These are phyloP conservation scores for Bretschneidera sinensis DNA, from an alignment of 345 rosid genomes.

Conservation along the genomic window DNA sequence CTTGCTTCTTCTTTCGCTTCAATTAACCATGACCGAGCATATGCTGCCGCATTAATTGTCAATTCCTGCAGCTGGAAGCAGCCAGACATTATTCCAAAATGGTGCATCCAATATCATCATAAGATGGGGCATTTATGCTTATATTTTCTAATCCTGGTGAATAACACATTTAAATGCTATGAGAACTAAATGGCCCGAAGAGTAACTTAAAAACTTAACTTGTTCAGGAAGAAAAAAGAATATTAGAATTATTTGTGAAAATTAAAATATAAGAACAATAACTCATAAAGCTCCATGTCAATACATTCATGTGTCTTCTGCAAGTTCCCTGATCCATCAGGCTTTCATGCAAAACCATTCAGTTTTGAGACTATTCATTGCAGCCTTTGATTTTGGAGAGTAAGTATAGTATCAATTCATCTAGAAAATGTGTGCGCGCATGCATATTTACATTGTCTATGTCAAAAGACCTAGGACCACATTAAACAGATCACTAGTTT, in stretches of 20 bases:
- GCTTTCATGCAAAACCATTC: neutral
- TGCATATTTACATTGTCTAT: neutral
- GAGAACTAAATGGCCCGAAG: neutral
- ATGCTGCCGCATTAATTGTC: slow-evolving; percentile 55
- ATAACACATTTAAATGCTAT: neutral
- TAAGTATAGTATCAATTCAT: neutral
- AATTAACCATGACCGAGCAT: slow-evolving; percentile 66
- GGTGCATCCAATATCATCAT: neutral
- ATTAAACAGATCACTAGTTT: neutral
- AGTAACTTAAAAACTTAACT: neutral
- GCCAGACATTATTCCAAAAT: slow-evolving; percentile 13
- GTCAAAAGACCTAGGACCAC: neutral
- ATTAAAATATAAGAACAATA: neutral
- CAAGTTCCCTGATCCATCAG: neutral
- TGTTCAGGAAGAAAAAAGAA: neutral
- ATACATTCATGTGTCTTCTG: too few species aligned
- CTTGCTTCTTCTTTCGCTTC: slow-evolving; percentile 65
- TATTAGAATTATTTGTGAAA: neutral
- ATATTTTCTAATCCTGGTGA: neutral
- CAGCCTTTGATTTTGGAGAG: neutral
- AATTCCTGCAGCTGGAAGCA: slow-evolving; percentile 61
- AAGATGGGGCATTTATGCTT: neutral
- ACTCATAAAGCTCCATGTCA: neutral
- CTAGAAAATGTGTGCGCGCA: neutral
- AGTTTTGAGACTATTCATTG: too few species aligned